Base-by-base conservation (phyloP, 192 early-diverging fungal genomes). In the Coemansia sp. region DNA sequence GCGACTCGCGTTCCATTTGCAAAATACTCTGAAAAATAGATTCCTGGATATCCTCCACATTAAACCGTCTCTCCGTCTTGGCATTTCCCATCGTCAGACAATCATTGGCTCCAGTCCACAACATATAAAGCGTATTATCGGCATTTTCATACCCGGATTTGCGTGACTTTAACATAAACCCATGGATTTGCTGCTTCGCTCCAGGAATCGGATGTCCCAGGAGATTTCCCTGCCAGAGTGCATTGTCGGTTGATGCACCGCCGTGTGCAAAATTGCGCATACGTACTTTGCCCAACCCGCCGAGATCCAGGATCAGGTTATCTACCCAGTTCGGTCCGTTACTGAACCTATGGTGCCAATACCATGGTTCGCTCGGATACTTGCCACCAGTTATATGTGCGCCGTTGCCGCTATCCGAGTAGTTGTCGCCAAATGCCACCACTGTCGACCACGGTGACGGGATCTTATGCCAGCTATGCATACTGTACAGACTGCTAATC, bases 211-310 rank as follows among this genome's bases (percentile, higher is more conserved):
- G 5, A 31, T 82, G 79, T 11, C 73, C 79, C 16, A 82, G 73
- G 4, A 82, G 20, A 12, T 17, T 70, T 4, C 79, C 71, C 17
- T 61, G 67, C 34, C 69, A 32, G 3, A 76, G 64, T 0, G 73
- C 60, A 33, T 76, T 82, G 51, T 82, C 79, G 2, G 70, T 56
- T 0, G 79, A 66, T 14, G 79, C 79, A 0, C 73, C 73, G 36
- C 79, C 79, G 25, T 82, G 79, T 5, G 79, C 79, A 70, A 82
- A 82, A 28, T 82, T 82, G 74, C 79, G 79, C 79, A 82, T 82
- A 42, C 73, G 72, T 67, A 82, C 54, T 50, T 76, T 72, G 60
- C 33, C 67, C 50, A 73, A 51, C 4, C 78, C 79, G 70, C 79
- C 79, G 5, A 82, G 71, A 62, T 82, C 71, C 40, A 67, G 22